Percentiles rank a stretch among this genome's conserved stretches.
These are phyloP conservation scores for Primulina eburnea DNA, from an alignment of 257 asterid species.

Conservation along the genomic window DNA sequence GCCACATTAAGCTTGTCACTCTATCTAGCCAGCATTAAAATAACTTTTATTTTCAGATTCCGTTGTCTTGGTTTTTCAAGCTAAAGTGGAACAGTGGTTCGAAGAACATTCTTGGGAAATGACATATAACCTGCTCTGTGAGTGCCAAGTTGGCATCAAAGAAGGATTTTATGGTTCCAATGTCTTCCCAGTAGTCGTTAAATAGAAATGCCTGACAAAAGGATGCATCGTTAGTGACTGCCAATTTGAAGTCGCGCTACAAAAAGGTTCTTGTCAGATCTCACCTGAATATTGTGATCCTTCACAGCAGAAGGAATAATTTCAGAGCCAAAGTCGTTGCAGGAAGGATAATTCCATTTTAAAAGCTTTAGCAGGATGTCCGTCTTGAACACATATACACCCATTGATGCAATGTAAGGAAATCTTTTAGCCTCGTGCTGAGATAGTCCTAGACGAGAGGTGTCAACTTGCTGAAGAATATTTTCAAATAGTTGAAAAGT, in stretches of 20 bases:
- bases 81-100: not conserved
- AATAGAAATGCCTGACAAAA: conserved; percentile 68
- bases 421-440: conserved; percentile 46
- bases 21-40: not conserved
- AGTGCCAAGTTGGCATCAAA: conserved; percentile 94
- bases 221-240: conserved; percentile 17
- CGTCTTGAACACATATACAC: conserved; percentile 81
- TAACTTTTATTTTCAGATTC: not conserved
- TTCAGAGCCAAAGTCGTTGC: conserved; percentile 96
- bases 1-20: conserved; percentile 20
- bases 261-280: conserved; percentile 6
- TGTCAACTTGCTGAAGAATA: conserved; percentile 71
- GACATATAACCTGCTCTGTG: conserved; percentile 62
- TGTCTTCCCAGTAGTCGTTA: conserved; percentile 94
- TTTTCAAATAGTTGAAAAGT: conserved; percentile 19
- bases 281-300: conserved; percentile 86
- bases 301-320: conserved; percentile 86
- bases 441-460: conserved; percentile 81
- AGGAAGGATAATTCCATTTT: conserved; percentile 56
- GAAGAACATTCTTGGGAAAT: not conserved
- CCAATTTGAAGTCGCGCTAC: conserved; percentile 3
- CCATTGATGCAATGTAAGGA: conserved; percentile 97
- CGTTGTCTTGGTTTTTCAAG: not conserved
- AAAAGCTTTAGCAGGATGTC: conserved; percentile 71
- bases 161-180: conserved; percentile 86